A percentile compares a stretch with the other conserved stretches of the same genome.
Conservation (phyloP, 176 grass and related monocot genomes). For the Hordeum marinum region DNA sequence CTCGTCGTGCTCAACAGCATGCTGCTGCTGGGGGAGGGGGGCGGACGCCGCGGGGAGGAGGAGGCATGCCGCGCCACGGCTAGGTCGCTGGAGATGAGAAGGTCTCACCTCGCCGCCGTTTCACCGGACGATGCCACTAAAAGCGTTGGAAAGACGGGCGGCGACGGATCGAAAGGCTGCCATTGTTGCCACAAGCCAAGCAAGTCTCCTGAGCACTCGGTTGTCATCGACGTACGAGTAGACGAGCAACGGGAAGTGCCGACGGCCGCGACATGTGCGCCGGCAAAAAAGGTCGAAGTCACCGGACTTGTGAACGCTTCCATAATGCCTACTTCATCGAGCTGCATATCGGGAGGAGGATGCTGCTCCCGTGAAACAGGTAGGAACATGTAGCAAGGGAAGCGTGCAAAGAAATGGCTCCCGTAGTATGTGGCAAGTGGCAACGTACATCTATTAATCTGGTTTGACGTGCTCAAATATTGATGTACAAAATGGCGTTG, state of each 20-base stretch:
- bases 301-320: too few species aligned
- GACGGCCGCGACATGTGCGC: not conserved
- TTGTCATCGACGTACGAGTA: not conserved
- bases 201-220: not conserved
- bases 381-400: not conserved
- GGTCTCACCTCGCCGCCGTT: not conserved
- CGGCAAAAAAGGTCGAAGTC: not conserved
- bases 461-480: too few species aligned
- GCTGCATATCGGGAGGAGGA: not conserved
- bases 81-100: constrained; percentile 4
- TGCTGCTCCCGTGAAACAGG: not conserved
- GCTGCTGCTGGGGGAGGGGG: not conserved
- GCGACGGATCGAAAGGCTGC: not conserved
- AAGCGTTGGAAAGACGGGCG: too few species aligned
- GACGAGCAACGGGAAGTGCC: not conserved
- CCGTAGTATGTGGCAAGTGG: too few species aligned
- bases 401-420: not conserved
- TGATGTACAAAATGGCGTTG: too few species aligned
- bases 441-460: too few species aligned
- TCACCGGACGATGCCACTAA: not conserved
- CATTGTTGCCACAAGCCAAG: not conserved
- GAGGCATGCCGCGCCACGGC: constrained; percentile 9
- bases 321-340: not conserved
- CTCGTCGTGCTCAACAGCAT: not conserved
- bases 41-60: not conserved